Evolutionary conservation across 495 filamentous ascomycete genomes (phyloP).

Genomic region (Hypoxylon intermedium): DNA sequence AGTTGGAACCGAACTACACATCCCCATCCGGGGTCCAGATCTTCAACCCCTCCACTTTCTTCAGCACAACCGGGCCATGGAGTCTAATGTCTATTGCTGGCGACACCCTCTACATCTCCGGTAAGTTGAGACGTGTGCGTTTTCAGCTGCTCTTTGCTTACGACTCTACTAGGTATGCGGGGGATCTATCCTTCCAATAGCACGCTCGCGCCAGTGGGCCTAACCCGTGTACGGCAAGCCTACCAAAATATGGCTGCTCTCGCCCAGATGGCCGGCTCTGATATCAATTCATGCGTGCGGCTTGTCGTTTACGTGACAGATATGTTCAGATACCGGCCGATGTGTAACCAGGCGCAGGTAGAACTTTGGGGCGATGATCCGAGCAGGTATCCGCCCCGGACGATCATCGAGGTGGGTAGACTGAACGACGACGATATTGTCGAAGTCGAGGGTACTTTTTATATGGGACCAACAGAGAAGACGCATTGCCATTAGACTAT

Average conservation of each 20-base stretch:
- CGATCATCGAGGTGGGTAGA: slow-evolving; percentile 29
- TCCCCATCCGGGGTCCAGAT: slow-evolving; percentile 30
- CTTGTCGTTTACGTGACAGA: slow-evolving; percentile 32
- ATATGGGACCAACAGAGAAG: slow-evolving; percentile 2
- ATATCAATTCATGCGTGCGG: slow-evolving; percentile 16
- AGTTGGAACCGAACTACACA: slow-evolving; percentile 29
- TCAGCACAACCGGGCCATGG: slow-evolving; percentile 31
- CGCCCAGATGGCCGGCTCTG: slow-evolving; percentile 23
- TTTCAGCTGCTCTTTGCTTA: background rate
- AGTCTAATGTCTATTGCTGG: slow-evolving; percentile 33
- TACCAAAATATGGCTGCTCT: slow-evolving; percentile 32
- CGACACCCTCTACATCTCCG: slow-evolving; percentile 29
- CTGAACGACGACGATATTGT: slow-evolving; percentile 35
- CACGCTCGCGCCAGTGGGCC: slow-evolving; percentile 25
- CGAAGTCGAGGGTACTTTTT: slow-evolving; percentile 33
- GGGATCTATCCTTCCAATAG: slow-evolving; percentile 28
- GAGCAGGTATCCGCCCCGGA: slow-evolving; percentile 29
- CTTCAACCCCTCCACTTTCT: slow-evolving; percentile 30
- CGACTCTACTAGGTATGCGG: slow-evolving; percentile 7
- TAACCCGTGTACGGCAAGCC: slow-evolving; percentile 19
- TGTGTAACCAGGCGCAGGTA: slow-evolving; percentile 31
- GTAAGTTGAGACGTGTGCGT: background rate
- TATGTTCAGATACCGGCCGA: slow-evolving; percentile 32
- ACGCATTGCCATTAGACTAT: slow-evolving; percentile 2
- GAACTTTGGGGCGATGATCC: slow-evolving; percentile 27